Percentiles rank a stretch among this genome's conserved stretches.
phyloP scores from a whole-genome alignment of 352 stramenopile genomes.

The Hyaloperonospora brassicae region DNA sequence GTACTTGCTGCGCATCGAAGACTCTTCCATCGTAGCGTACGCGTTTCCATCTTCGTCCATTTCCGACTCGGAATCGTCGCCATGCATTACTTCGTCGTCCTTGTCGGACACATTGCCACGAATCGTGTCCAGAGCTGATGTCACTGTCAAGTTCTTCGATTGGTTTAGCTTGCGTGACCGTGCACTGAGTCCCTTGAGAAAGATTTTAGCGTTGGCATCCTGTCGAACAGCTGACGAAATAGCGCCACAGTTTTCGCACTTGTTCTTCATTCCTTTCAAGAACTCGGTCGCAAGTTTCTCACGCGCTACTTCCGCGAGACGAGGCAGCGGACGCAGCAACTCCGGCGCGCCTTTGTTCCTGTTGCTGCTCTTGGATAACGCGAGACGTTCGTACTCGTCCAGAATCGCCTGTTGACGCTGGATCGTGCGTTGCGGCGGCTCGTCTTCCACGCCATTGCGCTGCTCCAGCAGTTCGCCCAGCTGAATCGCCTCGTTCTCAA shows the following conservation, averaged over 20 bases:
- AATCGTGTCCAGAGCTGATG: constrained; percentile 75
- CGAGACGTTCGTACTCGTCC: constrained; percentile 85
- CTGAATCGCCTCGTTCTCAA: constrained; percentile 69
- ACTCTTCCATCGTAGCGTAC: constrained; percentile 54
- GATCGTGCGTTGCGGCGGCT: constrained; percentile 58
- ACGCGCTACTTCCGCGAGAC: constrained; percentile 60
- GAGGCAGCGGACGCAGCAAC: constrained; percentile 42
- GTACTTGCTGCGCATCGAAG: constrained; percentile 85
- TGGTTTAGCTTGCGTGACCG: constrained; percentile 76
- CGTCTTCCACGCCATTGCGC: constrained; percentile 81
- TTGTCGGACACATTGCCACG: constrained; percentile 58
- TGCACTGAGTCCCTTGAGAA: constrained; percentile 85
- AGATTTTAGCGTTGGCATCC: constrained; percentile 97
- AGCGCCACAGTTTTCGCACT: constrained; percentile 96
- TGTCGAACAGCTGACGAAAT: constrained; percentile 93
- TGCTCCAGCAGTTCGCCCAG: constrained; percentile 78
- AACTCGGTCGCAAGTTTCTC: constrained; percentile 86
- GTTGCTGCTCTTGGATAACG: constrained; percentile 39
- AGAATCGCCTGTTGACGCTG: constrained; percentile 81
- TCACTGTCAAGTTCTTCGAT: constrained; percentile 76
- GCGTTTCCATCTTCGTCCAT: constrained; percentile 67
- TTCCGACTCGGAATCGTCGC: constrained; percentile 65
- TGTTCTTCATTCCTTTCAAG: constrained; percentile 86
- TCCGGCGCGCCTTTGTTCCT: constrained; percentile 22
- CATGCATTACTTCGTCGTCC: constrained; percentile 27